These are phyloP conservation scores for Cladobotryum mycophilum DNA, from an alignment of 2,329 filamentous ascomycete species.

Conservation along the genomic window DNA sequence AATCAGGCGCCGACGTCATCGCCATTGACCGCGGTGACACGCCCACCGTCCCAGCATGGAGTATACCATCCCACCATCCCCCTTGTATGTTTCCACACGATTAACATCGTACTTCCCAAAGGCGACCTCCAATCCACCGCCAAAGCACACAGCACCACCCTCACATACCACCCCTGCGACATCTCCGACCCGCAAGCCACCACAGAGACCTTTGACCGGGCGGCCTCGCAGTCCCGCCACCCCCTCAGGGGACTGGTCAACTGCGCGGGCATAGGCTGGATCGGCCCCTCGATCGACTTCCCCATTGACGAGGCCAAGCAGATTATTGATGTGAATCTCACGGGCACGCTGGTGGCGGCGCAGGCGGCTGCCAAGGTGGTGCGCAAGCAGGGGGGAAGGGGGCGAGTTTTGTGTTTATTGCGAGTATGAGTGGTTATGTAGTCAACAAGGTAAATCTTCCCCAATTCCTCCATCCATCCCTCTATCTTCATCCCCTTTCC, in stretches of 20 bases:
- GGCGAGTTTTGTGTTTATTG: constrained; percentile 43
- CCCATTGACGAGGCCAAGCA: constrained; percentile 17
- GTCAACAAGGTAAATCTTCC: constrained; percentile 29
- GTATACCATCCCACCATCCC: not conserved
- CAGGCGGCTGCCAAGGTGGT: constrained; percentile 42
- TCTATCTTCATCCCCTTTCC: not conserved
- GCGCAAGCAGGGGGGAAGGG: constrained; percentile 27
- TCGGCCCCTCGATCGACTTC: constrained; percentile 22
- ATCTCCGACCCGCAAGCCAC: not conserved
- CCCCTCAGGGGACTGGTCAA: constrained; percentile 26
- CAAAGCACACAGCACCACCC: constrained; percentile 1
- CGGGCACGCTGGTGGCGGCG: constrained; percentile 41
- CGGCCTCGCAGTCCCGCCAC: constrained; percentile 12
- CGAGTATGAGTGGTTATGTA: constrained; percentile 44
- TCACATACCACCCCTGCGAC: constrained; percentile 6
- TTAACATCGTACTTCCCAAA: not conserved
- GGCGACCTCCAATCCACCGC: constrained; percentile 4
- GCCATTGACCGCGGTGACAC: constrained; percentile 3
- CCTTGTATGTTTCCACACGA: not conserved
- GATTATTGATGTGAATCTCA: constrained; percentile 38
- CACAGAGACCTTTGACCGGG: not conserved
- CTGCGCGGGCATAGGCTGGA: constrained; percentile 26
- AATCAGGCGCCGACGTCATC: constrained; percentile 12
- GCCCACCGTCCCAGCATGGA: constrained; percentile 1
- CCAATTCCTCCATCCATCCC: not conserved